Evolutionary conservation across 768 basidiomycete genomes (phyloP).

Genomic region (Lactarius pseudohatsudake): DNA sequence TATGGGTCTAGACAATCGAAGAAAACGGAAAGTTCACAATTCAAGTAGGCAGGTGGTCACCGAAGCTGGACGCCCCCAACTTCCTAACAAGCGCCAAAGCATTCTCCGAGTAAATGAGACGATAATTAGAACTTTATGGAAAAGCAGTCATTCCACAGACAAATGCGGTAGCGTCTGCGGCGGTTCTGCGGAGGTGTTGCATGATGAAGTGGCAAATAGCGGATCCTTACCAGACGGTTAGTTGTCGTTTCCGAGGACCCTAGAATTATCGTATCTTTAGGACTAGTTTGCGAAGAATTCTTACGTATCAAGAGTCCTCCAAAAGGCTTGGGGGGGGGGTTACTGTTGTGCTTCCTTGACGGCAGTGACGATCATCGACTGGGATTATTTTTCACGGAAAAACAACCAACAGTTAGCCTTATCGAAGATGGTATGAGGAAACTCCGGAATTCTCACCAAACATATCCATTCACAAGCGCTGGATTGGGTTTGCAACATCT

Average conservation of each 20-base stretch:
- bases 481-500: conserved; percentile 15
- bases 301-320: conserved; percentile 12
- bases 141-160: conserved; percentile 4
- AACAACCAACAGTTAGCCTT: conserved; percentile 4
- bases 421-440: not conserved
- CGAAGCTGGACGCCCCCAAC: not conserved
- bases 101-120: not conserved
- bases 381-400: not conserved
- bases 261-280: not conserved
- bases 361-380: conserved; percentile 2
- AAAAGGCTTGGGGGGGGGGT: conserved; percentile 8
- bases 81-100: conserved; percentile 5
- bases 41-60: not conserved
- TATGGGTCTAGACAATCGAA: not conserved
- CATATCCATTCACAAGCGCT: conserved; percentile 8
- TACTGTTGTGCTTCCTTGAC: not conserved
- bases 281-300: not conserved
- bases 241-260: not conserved
- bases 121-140: not conserved
- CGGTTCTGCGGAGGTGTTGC: not conserved
- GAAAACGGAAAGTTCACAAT: conserved; percentile 1
- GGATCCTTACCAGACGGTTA: not conserved
- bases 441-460: conserved; percentile 17
- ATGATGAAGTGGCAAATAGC: not conserved
- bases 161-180: not conserved